These are phyloP conservation scores for Stereum hirsutum DNA, from an alignment of 1,284 basidiomycete genomes.

Conservation along the genomic window DNA sequence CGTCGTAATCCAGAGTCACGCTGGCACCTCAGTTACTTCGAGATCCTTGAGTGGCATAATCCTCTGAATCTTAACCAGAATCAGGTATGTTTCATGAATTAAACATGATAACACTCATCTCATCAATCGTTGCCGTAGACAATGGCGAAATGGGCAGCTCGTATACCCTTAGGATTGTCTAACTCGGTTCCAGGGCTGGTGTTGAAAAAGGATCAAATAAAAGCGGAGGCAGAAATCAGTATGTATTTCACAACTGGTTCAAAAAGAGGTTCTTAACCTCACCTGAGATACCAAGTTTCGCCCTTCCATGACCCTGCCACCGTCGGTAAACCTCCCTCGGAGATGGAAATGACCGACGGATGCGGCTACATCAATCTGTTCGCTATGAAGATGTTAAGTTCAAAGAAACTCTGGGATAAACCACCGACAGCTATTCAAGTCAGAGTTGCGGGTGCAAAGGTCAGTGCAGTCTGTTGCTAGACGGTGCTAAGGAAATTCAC, in stretches of 20 bases:
- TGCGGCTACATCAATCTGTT: conserved; percentile 28
- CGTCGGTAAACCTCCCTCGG: conserved; percentile 22
- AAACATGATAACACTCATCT: too few species aligned
- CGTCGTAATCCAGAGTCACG: neutral
- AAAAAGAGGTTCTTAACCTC: too few species aligned
- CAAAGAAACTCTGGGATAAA: conserved; percentile 18
- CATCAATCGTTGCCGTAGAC: too few species aligned
- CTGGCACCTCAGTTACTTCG: conserved; percentile 14
- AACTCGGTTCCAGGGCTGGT: conserved; percentile 29
- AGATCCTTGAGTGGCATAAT: conserved; percentile 27
- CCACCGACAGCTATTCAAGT: conserved; percentile 31
- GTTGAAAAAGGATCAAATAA: conserved; percentile 17
- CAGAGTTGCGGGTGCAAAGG: conserved; percentile 29
- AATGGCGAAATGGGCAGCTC: conserved; percentile 30
- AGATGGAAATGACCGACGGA: conserved; percentile 35
- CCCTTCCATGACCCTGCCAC: too few species aligned
- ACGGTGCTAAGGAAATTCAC: too few species aligned
- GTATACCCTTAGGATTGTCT: conserved; percentile 28
- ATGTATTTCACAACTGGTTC: conserved; percentile 1
- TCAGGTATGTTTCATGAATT: too few species aligned
- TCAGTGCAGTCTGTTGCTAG: too few species aligned
- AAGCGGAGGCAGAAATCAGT: conserved; percentile 23
- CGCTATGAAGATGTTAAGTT: conserved; percentile 19
- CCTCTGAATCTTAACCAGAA: conserved; percentile 18
- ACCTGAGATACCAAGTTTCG: too few species aligned